Base-by-base conservation (phyloP, 75 land plant genomes). In the Azolla pinnata region DNA sequence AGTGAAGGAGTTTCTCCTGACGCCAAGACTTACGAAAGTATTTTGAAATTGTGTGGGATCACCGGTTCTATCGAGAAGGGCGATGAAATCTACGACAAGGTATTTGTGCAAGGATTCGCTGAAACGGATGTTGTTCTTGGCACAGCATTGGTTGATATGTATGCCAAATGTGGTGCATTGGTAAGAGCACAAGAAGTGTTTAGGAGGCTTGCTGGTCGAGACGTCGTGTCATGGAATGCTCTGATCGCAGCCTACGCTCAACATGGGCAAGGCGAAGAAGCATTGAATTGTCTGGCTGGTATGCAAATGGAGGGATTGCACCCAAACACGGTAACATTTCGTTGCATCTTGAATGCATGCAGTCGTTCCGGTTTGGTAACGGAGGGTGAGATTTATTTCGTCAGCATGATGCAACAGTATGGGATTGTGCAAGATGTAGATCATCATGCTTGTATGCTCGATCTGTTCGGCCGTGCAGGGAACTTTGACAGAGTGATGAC, bases 371-470 rank as follows among this genome's bases (percentile, higher is more conserved):
- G 76, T 12, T 62, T 62, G 17, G 66, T 73, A 10, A 24, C 40
- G 10, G 65, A 73, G 31, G 76, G 76, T 1, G 52, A 28, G 18
- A 1, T 30, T 2, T 33, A 44, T 10, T 73, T 56, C 31, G 42
- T 57, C 21, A 29, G 4, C 29, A 67, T 73, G 69, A 18, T 57
- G 5, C 0, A 48, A 4, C 20, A 66, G 12, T 57, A 67, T 48
- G 12, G 18, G 33, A 40, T 73, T 42, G 14, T 49, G 8, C 56
- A 60, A 0, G 28, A 44, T 4, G 12, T 66, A 40, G 76, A 62
- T 26, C 76, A 73, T 26, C 49, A 58, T 31, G 52, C 69, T 10
- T 73, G 69, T 40, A 67, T 73, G 76, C 69, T 62, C 9, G 68
- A 73, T 35, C 69, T 73, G 34, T 60, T 73, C 30, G 69, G 64